Evolutionary conservation across 768 basidiomycete genomes (phyloP), one percentile per base, ranked within the genome.

Genomic region (Panellus pusillus): DNA sequence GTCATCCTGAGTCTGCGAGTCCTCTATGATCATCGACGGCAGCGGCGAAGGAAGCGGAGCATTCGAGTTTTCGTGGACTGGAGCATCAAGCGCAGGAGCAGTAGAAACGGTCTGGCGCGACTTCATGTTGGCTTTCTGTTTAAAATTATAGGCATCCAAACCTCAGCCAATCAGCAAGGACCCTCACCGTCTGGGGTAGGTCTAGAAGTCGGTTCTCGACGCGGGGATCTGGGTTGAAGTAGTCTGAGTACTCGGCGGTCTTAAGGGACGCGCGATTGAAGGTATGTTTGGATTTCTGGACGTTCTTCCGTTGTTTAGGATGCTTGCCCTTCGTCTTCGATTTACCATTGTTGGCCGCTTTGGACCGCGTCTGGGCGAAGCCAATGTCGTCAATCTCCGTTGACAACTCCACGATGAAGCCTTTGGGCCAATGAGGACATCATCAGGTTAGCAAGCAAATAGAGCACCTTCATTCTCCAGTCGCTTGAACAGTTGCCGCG

Each of bases 381-480:
- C 79, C 81, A 20, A 81, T 65, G 14, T 81, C 79, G 52, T 83
- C 82, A 11, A 72, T 63, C 28, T 77, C 76, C 9, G 68, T 74
- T 4, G 68, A 69, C 59, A 81, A 75, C 27, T 79, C 77, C 3
- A 74, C 70, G 29, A 91, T 80, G 61, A 89, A 88, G 17, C 79
- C 88, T 90, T 24, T 6, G 55, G 28, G 41, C 18, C 14, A 17
- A 27, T 44, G 29, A n/a, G 35, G 42, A 31, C 49, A 55, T 8
- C 15, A 4, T 24, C 41, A 29, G 7, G 36, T 18, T 5, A 3
- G 13, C 17, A 9, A 28, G 12, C 9, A n/a, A 15, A n/a, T 12
- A 4, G 15, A 15, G 29, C 58, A 87, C 90, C 87, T 76, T 91
- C 86, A 32, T 74, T 74, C 68, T 91, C 86, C 14, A 92, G 76